Evolutionary conservation across 768 basidiomycete species (phyloP), one percentile per base, ranked within the genome.

Genomic region (Collybiopsis luxurians): DNA sequence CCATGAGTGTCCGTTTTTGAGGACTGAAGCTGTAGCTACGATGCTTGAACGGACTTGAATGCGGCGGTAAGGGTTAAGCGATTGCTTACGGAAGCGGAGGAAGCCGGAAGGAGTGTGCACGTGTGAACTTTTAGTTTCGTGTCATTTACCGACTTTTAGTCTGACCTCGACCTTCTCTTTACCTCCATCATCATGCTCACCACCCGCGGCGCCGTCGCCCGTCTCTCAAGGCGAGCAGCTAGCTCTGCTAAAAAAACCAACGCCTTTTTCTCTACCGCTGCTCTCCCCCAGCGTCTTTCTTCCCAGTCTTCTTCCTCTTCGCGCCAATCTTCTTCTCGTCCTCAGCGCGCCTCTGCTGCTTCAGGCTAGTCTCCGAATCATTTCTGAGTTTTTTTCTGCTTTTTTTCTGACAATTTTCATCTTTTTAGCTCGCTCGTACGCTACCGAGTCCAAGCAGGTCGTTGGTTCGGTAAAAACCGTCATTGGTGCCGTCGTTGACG

Each of bases 401-500:
- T 57, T 50, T 60, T 62, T 59, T 55, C 50, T 59, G 62, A 59
- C 59, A 57, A 64, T 62, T 62, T 67, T 65, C 19, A 5, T 61
- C 58, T 63, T 59, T 57, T 59, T 53, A 87, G 88, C 81, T 61
- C 95, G 95, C 71, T 77, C 86, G 49, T 96, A 95, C 82, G 95
- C 95, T 61, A 95, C 95, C 55, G 94, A 96, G 73, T 83, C 90
- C 58, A 88, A 85, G 78, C 74, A 66, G 63, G 72, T 81, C 54
- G 75, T 82, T 66, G 95, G 95, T 65, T 76, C 83, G 45, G 91
- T 98, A 69, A 97, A 98, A 83, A 95, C 94, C 66, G 95, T 99
- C 82, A 99, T 99, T 76, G 97, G 97, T 90, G 96, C 97, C 77
- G 97, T 99, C 78, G 97, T 99, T 70, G 97, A 99, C 73, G 97